phyloP scores from a whole-genome alignment of 768 basidiomycete species.

The Lyophyllum decastes region DNA sequence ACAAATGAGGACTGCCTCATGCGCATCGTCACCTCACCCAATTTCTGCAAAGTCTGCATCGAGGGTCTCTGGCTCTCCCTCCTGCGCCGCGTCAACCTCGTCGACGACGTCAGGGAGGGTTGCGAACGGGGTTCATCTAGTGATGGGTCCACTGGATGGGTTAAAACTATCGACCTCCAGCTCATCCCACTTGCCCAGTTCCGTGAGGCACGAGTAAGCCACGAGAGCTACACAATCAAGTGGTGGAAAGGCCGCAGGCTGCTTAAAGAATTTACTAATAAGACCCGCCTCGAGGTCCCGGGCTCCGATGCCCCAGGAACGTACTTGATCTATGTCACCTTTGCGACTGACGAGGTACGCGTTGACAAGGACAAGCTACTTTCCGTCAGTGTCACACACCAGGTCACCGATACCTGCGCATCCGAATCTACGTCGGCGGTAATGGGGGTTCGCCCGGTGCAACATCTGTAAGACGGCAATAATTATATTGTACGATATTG shows the following conservation, averaged over 20 bases:
- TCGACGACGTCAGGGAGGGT: slow-evolving; percentile 50
- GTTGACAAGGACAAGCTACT: slow-evolving; percentile 37
- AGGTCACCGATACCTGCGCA: slow-evolving; percentile 9
- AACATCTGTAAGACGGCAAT: not conserved
- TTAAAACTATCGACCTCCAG: slow-evolving; percentile 41
- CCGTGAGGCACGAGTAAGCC: slow-evolving; percentile 29
- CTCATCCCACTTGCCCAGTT: slow-evolving; percentile 68
- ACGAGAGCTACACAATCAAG: slow-evolving; percentile 55
- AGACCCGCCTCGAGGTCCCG: slow-evolving; percentile 45
- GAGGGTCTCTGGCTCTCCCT: slow-evolving; percentile 77
- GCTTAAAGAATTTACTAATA: slow-evolving; percentile 49
- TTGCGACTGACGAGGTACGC: slow-evolving; percentile 59
- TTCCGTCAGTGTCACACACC: slow-evolving; percentile 3
- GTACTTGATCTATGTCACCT: slow-evolving; percentile 50
- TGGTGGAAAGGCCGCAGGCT: slow-evolving; percentile 54
- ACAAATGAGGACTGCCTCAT: slow-evolving; percentile 85
- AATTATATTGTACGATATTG: not conserved
- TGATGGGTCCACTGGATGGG: slow-evolving; percentile 11
- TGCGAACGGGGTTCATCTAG: slow-evolving; percentile 29
- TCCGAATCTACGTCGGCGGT: not conserved
- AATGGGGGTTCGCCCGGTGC: not conserved
- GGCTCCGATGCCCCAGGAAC: slow-evolving; percentile 36
- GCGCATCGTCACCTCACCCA: slow-evolving; percentile 68
- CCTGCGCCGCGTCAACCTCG: slow-evolving; percentile 56
- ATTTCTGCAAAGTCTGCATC: slow-evolving; percentile 74